Conservation (phyloP, 768 basidiomycete species). For the Xerocomellus chrysenteron region DNA sequence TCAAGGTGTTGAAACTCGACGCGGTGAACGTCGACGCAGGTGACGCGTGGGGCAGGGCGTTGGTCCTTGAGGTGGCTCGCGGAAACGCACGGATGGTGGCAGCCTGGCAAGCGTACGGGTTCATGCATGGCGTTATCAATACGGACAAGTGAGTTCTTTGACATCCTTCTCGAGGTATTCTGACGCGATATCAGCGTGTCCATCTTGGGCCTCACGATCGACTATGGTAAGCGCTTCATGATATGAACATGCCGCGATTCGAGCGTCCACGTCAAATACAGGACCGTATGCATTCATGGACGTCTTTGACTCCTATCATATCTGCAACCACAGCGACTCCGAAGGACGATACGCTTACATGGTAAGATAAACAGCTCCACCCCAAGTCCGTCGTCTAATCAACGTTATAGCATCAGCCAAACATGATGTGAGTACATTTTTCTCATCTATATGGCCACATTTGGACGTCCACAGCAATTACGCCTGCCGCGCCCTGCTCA, state of each 20-base stretch:
- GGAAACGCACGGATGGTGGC: conserved; percentile 93
- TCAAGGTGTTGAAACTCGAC: conserved; percentile 52
- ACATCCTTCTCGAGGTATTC: neutral
- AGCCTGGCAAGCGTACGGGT: conserved; percentile 92
- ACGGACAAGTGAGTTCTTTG: conserved; percentile 78
- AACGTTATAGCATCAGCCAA: conserved; percentile 59
- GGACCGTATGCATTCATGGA: conserved; percentile 97
- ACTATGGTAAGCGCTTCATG: conserved; percentile 51
- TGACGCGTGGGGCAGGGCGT: conserved; percentile 64
- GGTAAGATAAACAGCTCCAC: conserved; percentile 26
- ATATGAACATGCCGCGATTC: neutral
- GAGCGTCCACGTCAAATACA: conserved; percentile 23
- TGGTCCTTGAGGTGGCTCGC: conserved; percentile 76
- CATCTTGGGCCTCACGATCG: conserved; percentile 72
- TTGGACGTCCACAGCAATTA: conserved; percentile 51
- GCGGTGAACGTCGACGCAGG: conserved; percentile 40
- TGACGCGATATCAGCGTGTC: conserved; percentile 53
- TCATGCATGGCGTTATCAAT: conserved; percentile 97
- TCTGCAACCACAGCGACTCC: conserved; percentile 89
- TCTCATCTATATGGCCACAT: neutral
- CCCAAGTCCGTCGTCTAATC: conserved; percentile 1
- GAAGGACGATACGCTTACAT: conserved; percentile 76
- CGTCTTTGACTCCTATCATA: conserved; percentile 77
- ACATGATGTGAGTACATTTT: conserved; percentile 61
- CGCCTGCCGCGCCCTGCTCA: conserved; percentile 75